phyloP scores from a whole-genome alignment of 306 rosid species.

The Sicyos edulis region DNA sequence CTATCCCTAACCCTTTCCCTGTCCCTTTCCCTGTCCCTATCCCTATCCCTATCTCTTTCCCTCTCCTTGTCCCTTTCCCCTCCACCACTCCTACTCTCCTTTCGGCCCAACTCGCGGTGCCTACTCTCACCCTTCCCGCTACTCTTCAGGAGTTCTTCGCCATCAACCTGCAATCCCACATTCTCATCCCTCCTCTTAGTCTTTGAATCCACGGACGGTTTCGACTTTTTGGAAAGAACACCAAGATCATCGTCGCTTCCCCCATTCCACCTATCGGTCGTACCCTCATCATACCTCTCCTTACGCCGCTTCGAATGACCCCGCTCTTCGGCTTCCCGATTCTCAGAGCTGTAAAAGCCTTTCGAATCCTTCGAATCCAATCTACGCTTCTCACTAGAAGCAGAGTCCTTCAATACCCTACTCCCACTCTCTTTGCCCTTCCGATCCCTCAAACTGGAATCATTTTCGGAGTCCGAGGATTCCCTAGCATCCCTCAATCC shows the following conservation, averaged over 20 bases:
- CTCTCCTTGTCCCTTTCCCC: slow-evolving; percentile 48
- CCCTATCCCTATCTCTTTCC: slow-evolving; percentile 49
- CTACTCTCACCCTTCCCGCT: slow-evolving; percentile 69
- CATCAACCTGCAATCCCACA: slow-evolving; percentile 57
- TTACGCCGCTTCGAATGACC: slow-evolving; percentile 74
- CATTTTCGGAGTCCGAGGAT: slow-evolving; percentile 86
- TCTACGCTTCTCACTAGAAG: slow-evolving; percentile 70
- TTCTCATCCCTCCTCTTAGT: slow-evolving; percentile 68
- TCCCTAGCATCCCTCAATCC: slow-evolving; percentile 73
- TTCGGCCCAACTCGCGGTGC: slow-evolving; percentile 70
- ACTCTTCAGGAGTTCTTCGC: slow-evolving; percentile 65
- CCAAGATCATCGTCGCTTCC: slow-evolving; percentile 66
- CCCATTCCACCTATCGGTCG: slow-evolving; percentile 88
- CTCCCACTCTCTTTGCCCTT: slow-evolving; percentile 53
- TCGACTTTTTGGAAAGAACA: slow-evolving; percentile 63
- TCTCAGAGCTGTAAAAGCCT: slow-evolving; percentile 43
- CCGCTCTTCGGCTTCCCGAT: slow-evolving; percentile 62
- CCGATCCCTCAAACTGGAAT: slow-evolving; percentile 68
- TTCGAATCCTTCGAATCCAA: slow-evolving; percentile 65
- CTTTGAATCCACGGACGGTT: slow-evolving; percentile 56
- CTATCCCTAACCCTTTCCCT: slow-evolving; percentile 20
- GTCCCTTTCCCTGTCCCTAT: slow-evolving; percentile 60
- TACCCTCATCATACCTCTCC: slow-evolving; percentile 54
- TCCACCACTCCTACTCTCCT: slow-evolving; percentile 58
- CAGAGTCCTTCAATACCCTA: slow-evolving; percentile 57